Base-by-base conservation (phyloP, 2,329 filamentous ascomycete species). In the Aspergillus sp. region DNA sequence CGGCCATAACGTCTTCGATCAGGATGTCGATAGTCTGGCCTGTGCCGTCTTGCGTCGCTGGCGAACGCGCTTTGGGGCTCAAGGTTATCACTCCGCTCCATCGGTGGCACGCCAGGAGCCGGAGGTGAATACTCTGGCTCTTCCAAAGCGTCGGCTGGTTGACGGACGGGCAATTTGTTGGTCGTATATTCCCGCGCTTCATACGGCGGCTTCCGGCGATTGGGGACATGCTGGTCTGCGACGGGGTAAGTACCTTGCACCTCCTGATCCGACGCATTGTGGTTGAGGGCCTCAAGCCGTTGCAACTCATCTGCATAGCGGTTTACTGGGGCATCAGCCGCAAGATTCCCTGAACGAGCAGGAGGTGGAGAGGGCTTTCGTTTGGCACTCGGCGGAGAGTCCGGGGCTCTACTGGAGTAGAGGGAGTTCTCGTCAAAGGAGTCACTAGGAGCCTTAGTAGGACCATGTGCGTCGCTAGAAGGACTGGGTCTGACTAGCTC, bases 391-490 rank as follows among this genome's bases (percentile, higher is more conserved):
- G 70, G 67, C 55, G 73, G 68, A 43, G 86, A 93, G 57, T 88
- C 83, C 67, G 88, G 80, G 42, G 73, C 74, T 65, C 82, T 84
- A 63, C 88, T 95, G 45, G 89, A 95, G 68, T 96, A 95, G 61
- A 93, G 93, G 25, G 86, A 91, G 54, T 93, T 86, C 57, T 93
- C 82, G 63, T 95, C 86, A 64, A 86, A 84, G 22, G 85, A 91
- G 59, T 89, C 84, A 71, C 72, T 82, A 53, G 74, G 71, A 57
- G 77, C 76, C 52, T 68, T 69, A 60, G 79, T 69, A 68, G 68
- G 67, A 37, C 61, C 56, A 41, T 62, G 55, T 24, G 45, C 62
- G 55, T 69, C 61, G 49, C 74, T 61, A 43, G 70, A 66, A 50
- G 80, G 74, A 46, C 79, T 69, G 35, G 78, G 78, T 58, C 80